Evolutionary conservation across 345 rosid genomes (phyloP), one percentile per base, ranked within the genome.

Genomic region (Gynandropsis gynandra): DNA sequence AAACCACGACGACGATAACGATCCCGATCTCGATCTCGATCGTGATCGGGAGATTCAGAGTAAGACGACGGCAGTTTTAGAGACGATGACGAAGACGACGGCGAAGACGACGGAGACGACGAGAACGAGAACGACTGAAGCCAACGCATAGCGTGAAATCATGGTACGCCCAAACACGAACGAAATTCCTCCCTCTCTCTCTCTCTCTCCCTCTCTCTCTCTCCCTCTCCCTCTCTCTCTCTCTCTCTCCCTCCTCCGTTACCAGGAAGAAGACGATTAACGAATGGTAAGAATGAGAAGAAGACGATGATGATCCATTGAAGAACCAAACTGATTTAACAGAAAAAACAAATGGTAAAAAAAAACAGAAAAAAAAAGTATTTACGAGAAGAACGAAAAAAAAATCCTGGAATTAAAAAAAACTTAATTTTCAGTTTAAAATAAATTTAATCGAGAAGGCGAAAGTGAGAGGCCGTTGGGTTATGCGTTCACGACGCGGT

Each of bases 71-170:
- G 46, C 14, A 68, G 27, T 56, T 68, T 61, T 9, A 50, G 42
- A 37, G 59, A 29, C 44, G 58, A 27, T 27, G 71, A 42, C 12
- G 56, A 38, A 34, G 74, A 43, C 29, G 58, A 8, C 10, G 73
- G 43, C 12, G 56, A 38, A 34, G 74, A 66, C 9, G 83, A 69
- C 0, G 79, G 62, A 32, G 81, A 51, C 17, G 76, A 59, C 8
- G 85, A 67, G 53, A 67, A 73, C 47, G 86, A 74, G 53, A 77
- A 45, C 69, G 64, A 80, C 21, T 63, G 76, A 58, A 80, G 74
- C 89, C 95, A 89, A 63, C 89, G 95, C 97, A 85, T 89, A 52
- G 66, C 68, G 49, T 42, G 63, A 72, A 55, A 68, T 46, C 69
- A 78, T 72, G 62, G 42, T 63, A 63, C 50, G 58, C 36, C 59